Evolutionary conservation across 2,329 filamentous ascomycete genomes (phyloP).

Genomic region (Alternaria burnsii): DNA sequence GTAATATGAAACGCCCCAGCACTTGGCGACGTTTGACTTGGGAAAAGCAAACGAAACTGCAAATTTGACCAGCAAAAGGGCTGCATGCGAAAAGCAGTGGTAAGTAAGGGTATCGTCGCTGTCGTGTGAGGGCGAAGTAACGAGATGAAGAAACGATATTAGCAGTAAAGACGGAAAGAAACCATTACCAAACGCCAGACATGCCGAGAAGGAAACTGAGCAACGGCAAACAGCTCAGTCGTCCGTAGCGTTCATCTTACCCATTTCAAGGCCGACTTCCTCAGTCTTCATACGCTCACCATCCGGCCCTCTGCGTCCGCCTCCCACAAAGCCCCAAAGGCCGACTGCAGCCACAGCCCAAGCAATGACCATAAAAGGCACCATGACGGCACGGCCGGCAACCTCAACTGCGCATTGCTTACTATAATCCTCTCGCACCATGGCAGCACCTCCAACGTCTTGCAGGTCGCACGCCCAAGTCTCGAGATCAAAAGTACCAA

Average conservation of each 20-base stretch:
- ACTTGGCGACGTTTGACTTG: slow-evolving; percentile 17
- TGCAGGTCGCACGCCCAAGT: slow-evolving; percentile 47
- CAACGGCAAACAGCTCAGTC: background rate
- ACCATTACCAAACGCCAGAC: background rate
- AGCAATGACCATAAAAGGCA: slow-evolving; percentile 39
- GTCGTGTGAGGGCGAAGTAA: background rate
- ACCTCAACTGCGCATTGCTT: slow-evolving; percentile 41
- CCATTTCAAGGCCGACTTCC: slow-evolving; percentile 41
- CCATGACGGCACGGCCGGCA: slow-evolving; percentile 41
- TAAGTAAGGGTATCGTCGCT: background rate
- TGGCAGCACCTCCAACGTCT: slow-evolving; percentile 26
- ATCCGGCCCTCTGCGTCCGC: slow-evolving; percentile 25
- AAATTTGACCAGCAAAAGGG: slow-evolving; percentile 1
- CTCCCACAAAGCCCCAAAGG: slow-evolving; percentile 37
- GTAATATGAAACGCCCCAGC: slow-evolving; percentile 15
- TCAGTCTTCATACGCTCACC: slow-evolving; percentile 40
- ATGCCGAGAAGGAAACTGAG: background rate
- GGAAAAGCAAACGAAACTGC: background rate
- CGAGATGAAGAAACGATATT: background rate
- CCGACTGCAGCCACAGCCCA: slow-evolving; percentile 28
- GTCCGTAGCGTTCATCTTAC: slow-evolving; percentile 33
- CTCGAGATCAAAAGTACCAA: slow-evolving; percentile 48
- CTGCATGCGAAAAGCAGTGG: background rate
- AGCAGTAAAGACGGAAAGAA: background rate
- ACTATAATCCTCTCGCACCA: slow-evolving; percentile 40